Evolutionary conservation across 495 filamentous ascomycete genomes (phyloP).

Genomic region (Immersiella caudata): DNA sequence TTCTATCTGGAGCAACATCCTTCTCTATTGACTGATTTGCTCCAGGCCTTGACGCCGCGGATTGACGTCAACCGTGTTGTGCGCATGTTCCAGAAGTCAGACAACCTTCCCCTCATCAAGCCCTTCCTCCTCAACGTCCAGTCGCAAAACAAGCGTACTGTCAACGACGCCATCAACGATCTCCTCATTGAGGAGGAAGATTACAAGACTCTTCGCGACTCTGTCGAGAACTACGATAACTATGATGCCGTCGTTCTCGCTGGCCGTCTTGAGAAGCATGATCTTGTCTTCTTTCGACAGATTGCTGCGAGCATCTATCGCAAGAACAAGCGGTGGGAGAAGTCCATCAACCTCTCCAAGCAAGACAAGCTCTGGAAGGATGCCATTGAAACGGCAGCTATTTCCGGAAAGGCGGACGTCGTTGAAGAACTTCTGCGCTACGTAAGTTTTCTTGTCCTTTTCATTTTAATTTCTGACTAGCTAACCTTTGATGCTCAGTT

Average conservation of each 20-base stretch:
- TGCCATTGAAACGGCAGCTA: constrained; percentile 98
- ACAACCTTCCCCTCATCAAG: constrained; percentile 98
- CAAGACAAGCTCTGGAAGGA: constrained; percentile 99
- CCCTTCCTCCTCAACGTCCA: constrained; percentile 98
- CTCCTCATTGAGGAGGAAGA: constrained; percentile 98
- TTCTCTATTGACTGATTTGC: constrained; percentile 88
- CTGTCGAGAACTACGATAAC: constrained; percentile 98
- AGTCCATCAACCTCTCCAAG: constrained; percentile 98
- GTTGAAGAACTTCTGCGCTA: constrained; percentile 96
- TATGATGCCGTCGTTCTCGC: constrained; percentile 97
- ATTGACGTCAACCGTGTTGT: constrained; percentile 99
- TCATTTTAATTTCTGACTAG: constrained; percentile 32
- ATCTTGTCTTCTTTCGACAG: constrained; percentile 98
- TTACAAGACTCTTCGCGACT: constrained; percentile 97
- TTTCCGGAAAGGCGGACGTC: constrained; percentile 85
- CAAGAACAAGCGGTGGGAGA: constrained; percentile 99
- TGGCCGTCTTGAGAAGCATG: constrained; percentile 90
- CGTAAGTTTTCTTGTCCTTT: constrained; percentile 62
- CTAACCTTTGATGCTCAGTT: constrained; percentile 65
- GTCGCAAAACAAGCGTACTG: constrained; percentile 93
- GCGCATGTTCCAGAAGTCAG: constrained; percentile 96
- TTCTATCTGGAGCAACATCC: constrained; percentile 99
- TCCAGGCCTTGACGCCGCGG: constrained; percentile 85
- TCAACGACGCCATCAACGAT: constrained; percentile 98
- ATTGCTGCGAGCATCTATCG: constrained; percentile 98